Evolutionary conservation across 176 grass and related monocot genomes (phyloP).

Genomic region (Triticum dicoccoides): DNA sequence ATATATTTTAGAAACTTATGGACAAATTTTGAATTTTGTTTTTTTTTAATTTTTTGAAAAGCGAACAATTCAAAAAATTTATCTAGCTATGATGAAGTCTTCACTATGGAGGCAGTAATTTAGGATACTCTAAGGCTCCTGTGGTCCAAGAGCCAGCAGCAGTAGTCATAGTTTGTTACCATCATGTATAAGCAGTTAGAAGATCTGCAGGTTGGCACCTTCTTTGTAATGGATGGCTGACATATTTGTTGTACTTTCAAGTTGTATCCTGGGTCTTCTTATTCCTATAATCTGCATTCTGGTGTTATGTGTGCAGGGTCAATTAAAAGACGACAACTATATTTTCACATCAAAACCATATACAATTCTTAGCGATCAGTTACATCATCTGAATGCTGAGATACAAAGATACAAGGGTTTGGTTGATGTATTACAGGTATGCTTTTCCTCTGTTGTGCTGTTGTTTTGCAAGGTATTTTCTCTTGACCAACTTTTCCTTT

Average conservation of each 20-base stretch:
- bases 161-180: too few species aligned
- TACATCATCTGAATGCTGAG: slow-evolving; percentile 77
- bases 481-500: slow-evolving; percentile 7
- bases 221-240: slow-evolving; percentile 14
- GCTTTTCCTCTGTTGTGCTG: background rate
- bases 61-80: too few species aligned
- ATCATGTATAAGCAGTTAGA: slow-evolving; percentile 86
- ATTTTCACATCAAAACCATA: slow-evolving; percentile 77
- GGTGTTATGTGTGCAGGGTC: slow-evolving; percentile 39
- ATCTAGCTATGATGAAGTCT: too few species aligned
- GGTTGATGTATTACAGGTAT: slow-evolving; percentile 79
- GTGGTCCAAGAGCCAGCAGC: too few species aligned
- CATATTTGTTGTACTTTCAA: slow-evolving; percentile 13
- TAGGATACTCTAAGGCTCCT: too few species aligned
- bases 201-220: slow-evolving; percentile 79
- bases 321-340: slow-evolving; percentile 86
- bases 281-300: slow-evolving; percentile 6
- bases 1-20: too few species aligned
- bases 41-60: too few species aligned
- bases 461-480: background rate
- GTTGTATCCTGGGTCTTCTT: slow-evolving; percentile 36
- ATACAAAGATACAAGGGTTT: slow-evolving; percentile 62
- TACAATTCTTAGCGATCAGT: slow-evolving; percentile 62
- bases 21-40: too few species aligned
- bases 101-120: too few species aligned